Base-by-base conservation (phyloP, 2,329 filamentous ascomycete genomes). In the Arthrobotrys entomopaga region DNA sequence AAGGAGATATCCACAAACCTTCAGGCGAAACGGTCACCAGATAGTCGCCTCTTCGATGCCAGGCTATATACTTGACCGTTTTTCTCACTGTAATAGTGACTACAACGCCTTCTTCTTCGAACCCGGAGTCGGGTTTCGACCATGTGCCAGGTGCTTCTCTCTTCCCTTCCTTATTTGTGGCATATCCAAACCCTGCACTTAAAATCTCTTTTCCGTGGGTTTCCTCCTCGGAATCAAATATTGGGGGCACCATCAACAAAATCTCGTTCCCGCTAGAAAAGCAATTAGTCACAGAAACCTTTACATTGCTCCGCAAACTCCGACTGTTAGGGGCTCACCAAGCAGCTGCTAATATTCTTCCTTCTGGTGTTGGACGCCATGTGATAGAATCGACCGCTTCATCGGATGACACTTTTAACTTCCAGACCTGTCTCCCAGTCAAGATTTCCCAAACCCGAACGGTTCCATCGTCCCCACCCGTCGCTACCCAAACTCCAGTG, bases 21-120 rank as follows among this genome's bases (percentile, higher is more conserved):
- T 87, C 86, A 0, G 95, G 93, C 57, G 92, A 96, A 20, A 97
- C 92, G 0, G 93, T 96, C 77, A 92, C 90, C 80, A 99, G 90
- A 83, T 97, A 97, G 81, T 98, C 94, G 78, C 95, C 95, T 74
- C 91, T 89, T 71, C 94, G 87, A 82, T 99, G 96, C 93, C 94
- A 99, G 80, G 89, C 90, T 79, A 99, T 88, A 13, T 91, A 90
- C 83, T 97, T 98, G 80, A 97, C 88, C 1, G 89, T 86, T 57
- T 91, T 88, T 76, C 91, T 88, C 11, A 97, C 90, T 5, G 91
- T 93, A 65, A 91, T 87, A 79, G 92, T 90, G 72, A 96, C 86
- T 46, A 93, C 85, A 1, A 97, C 90, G 53, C 93, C 91, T 63
- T 91, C 89, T 79, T 93, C 89, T 38, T 76, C 69, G 2, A 97